Evolutionary conservation across 1,284 basidiomycete species (phyloP).

Genomic region (Chalciporus sp.): DNA sequence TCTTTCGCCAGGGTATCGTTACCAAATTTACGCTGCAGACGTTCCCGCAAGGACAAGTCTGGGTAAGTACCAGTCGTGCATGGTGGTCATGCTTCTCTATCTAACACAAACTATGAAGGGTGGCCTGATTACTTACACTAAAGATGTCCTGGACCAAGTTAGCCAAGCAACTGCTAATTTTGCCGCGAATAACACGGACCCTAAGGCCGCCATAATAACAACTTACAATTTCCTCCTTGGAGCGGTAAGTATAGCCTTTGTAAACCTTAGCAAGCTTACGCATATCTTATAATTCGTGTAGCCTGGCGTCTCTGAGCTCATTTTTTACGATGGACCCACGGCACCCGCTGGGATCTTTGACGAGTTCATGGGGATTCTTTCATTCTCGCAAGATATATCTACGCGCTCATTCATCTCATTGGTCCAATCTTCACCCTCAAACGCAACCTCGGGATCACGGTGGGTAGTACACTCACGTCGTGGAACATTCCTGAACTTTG

Average conservation of each 20-base stretch:
- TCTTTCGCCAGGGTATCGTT: conserved; percentile 52
- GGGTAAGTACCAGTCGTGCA: conserved; percentile 43
- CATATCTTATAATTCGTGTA: neutral
- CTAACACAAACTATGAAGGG: conserved; percentile 41
- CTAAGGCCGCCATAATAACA: conserved; percentile 58
- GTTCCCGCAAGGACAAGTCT: conserved; percentile 52
- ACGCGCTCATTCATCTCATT: conserved; percentile 40
- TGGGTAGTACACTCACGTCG: neutral
- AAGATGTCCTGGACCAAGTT: conserved; percentile 15
- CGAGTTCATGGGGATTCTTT: conserved; percentile 33
- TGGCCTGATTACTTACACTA: conserved; percentile 49
- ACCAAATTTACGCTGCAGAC: conserved; percentile 43
- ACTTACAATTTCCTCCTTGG: conserved; percentile 42
- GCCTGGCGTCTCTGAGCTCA: conserved; percentile 36
- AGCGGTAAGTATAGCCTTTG: neutral
- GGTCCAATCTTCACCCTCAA: conserved; percentile 11
- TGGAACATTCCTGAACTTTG: neutral
- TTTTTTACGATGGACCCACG: conserved; percentile 57
- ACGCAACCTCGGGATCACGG: conserved; percentile 4
- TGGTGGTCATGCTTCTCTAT: neutral
- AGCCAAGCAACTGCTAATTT: conserved; percentile 52
- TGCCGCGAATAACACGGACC: conserved; percentile 47
- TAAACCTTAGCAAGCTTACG: neutral
- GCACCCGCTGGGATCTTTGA: conserved; percentile 54
- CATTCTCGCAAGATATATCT: conserved; percentile 29